Percentiles rank a stretch among this genome's conserved stretches.
Conservation (phyloP, 78 protist genomes). For the Protostelium mycophagum region DNA sequence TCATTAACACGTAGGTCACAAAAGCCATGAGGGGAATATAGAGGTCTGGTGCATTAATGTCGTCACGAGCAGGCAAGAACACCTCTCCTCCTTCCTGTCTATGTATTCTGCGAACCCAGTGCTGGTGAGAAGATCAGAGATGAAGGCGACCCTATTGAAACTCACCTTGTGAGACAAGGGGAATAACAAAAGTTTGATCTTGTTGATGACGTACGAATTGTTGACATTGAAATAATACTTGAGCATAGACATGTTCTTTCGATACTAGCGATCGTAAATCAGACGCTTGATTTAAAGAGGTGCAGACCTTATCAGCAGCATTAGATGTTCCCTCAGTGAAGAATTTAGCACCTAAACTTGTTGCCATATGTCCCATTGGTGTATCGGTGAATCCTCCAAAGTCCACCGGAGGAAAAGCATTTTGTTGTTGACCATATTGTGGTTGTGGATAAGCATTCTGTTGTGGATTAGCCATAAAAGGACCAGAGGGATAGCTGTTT, state of each 20-base stretch:
- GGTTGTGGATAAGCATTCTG: no score
- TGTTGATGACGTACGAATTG: conserved; percentile 69
- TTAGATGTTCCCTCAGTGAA: background rate
- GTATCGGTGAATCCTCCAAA: background rate
- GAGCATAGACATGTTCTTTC: background rate
- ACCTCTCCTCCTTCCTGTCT: conserved; percentile 28
- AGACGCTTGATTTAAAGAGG: background rate
- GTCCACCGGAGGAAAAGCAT: background rate
- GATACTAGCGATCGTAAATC: background rate
- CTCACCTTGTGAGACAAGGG: conserved; percentile 61
- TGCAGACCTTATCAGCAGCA: background rate
- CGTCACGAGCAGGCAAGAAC: conserved; percentile 71
- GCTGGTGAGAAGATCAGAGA: background rate
- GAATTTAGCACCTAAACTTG: background rate
- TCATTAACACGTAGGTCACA: conserved; percentile 74
- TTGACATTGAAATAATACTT: conserved; percentile 74
- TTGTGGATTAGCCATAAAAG: no score
- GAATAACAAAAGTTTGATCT: conserved; percentile 56
- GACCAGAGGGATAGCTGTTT: no score
- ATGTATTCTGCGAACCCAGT: conserved; percentile 42
- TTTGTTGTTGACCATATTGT: no score
- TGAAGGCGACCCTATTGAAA: background rate
- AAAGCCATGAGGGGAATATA: conserved; percentile 84
- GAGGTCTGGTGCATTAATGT: conserved; percentile 82
- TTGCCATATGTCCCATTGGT: background rate